Conservation (phyloP, 805 yeast species). For the Candida sithepensis region DNA sequence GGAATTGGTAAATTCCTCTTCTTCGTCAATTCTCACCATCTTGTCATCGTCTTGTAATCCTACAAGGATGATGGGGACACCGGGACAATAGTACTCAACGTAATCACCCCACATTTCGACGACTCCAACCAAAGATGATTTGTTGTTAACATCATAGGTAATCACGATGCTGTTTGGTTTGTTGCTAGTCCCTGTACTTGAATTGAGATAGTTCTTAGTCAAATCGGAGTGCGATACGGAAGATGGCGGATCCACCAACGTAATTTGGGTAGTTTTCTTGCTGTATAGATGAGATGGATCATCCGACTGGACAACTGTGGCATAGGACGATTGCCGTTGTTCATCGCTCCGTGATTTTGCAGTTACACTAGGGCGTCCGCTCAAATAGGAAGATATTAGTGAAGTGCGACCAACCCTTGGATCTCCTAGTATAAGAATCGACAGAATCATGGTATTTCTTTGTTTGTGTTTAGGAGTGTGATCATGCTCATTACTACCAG, state of each 20-base stretch:
- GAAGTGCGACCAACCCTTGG: background rate
- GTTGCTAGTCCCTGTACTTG: constrained; percentile 34
- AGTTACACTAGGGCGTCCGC: too few relatives aligned
- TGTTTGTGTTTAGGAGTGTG: too few relatives aligned
- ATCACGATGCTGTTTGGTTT: constrained; percentile 57
- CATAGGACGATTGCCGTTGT: too few relatives aligned
- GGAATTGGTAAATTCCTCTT: background rate
- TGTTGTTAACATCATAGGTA: constrained; percentile 63
- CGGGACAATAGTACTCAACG: constrained; percentile 72
- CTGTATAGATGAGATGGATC: too few relatives aligned
- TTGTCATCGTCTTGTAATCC: constrained; percentile 64
- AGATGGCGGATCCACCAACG: background rate
- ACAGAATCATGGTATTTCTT: background rate
- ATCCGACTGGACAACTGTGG: too few relatives aligned
- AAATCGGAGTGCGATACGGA: background rate
- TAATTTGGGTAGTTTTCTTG: background rate
- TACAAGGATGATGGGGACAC: constrained; percentile 64
- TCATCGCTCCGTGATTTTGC: too few relatives aligned
- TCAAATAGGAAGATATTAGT: background rate
- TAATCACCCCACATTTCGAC: constrained; percentile 79
- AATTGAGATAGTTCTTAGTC: constrained; percentile 29
- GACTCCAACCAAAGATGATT: constrained; percentile 59
- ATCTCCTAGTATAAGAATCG: background rate
- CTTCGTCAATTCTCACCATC: background rate
- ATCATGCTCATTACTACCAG: too few relatives aligned